These are phyloP conservation scores for Corymbia maculata DNA, from an alignment of 345 rosid species.

Conservation along the genomic window DNA sequence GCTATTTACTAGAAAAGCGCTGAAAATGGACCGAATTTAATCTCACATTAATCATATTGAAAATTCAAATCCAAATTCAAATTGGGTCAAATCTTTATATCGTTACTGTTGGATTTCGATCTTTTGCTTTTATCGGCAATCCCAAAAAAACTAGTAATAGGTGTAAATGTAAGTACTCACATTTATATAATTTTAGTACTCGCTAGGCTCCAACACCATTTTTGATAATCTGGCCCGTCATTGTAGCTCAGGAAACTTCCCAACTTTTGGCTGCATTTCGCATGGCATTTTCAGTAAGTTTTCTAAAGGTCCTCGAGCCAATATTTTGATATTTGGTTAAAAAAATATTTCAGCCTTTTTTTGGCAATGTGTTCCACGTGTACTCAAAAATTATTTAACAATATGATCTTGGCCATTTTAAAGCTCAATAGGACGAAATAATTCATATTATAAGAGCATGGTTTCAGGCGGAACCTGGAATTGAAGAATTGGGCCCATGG, in stretches of 20 bases:
- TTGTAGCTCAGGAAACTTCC: not conserved
- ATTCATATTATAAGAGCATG: too few relatives aligned
- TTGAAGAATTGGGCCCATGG: too few relatives aligned
- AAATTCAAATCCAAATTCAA: not conserved
- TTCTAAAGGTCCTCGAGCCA: too few relatives aligned
- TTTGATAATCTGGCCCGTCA: not conserved
- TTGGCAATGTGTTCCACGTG: accelerated
- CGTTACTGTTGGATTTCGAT: not conserved
- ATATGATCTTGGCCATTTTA: not conserved
- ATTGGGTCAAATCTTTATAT: not conserved
- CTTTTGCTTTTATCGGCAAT: not conserved
- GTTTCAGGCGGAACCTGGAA: too few relatives aligned
- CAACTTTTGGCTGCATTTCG: not conserved
- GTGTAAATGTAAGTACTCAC: accelerated
- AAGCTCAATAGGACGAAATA: not conserved
- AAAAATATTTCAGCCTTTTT: not conserved
- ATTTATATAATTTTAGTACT: not conserved
- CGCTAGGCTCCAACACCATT: not conserved
- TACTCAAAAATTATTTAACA: not conserved
- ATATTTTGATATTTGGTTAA: too few relatives aligned
- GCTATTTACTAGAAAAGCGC: not conserved
- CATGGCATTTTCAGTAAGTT: not conserved
- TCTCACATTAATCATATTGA: not conserved
- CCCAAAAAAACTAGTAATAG: not conserved
- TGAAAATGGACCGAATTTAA: not conserved